phyloP scores from a whole-genome alignment of 2,329 filamentous ascomycete species.

The Tolypocladium inflatum region DNA sequence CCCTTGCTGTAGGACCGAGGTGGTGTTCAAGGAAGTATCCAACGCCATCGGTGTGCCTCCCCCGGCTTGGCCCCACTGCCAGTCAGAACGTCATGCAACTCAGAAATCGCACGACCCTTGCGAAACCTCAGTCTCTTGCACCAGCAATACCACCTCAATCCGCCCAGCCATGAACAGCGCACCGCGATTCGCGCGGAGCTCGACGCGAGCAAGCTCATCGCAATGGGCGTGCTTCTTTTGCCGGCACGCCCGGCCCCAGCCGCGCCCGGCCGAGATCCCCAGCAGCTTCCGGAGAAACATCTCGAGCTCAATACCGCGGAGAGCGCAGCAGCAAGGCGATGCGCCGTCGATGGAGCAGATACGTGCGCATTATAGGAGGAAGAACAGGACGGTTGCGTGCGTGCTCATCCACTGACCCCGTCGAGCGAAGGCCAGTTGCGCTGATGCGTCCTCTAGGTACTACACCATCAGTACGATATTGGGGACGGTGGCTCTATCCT shows the following conservation, averaged over 20 bases:
- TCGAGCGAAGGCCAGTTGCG: not conserved
- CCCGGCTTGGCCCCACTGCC: not conserved
- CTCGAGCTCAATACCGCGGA: conserved; percentile 18
- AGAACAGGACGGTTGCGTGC: conserved; percentile 53
- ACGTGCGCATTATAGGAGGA: conserved; percentile 52
- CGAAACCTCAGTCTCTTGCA: not conserved
- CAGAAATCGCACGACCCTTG: not conserved
- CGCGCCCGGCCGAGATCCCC: conserved; percentile 9
- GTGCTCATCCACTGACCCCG: conserved; percentile 3
- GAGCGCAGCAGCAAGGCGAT: conserved; percentile 14
- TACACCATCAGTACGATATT: conserved; percentile 71
- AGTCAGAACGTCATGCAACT: not conserved
- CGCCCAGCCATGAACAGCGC: conserved; percentile 27
- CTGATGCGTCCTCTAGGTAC: conserved; percentile 37
- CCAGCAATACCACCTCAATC: conserved; percentile 1
- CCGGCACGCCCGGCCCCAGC: conserved; percentile 20
- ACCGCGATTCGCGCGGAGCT: conserved; percentile 24
- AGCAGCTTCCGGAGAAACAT: conserved; percentile 21
- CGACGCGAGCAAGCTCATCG: conserved; percentile 13
- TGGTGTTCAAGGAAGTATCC: too few species aligned
- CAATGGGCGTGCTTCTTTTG: conserved; percentile 29
- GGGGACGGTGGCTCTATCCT: conserved; percentile 70
- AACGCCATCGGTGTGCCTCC: not conserved
- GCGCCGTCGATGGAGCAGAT: conserved; percentile 50
- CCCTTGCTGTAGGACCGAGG: too few species aligned